Evolutionary conservation across 306 rosid genomes (phyloP).

Genomic region (Lathyrus aphaca): DNA sequence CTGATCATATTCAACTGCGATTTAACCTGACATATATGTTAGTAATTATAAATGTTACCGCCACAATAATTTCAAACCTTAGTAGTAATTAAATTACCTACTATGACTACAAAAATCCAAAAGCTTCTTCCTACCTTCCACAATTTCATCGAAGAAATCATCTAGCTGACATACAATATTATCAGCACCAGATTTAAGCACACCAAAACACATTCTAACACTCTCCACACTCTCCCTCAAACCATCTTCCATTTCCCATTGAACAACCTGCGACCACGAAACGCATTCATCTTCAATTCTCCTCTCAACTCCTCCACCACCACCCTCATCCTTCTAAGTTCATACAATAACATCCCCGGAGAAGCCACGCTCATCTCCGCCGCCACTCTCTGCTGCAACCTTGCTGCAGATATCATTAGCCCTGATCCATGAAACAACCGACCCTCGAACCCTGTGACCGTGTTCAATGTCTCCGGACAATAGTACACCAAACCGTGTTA

Average conservation of each 20-base stretch:
- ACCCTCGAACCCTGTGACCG: slow-evolving; percentile 54
- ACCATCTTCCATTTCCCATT: slow-evolving; percentile 64
- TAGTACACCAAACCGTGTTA: slow-evolving; percentile 72
- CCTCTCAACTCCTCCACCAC: slow-evolving; percentile 82
- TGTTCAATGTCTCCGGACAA: slow-evolving; percentile 68
- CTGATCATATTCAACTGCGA: no score
- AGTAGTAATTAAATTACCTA: background rate
- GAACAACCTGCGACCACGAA: slow-evolving; percentile 40
- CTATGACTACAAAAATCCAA: slow-evolving; percentile 91
- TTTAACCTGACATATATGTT: no score
- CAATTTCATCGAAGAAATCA: slow-evolving; percentile 97
- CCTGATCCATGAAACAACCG: slow-evolving; percentile 68
- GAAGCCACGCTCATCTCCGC: slow-evolving; percentile 62
- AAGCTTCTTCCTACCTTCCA: slow-evolving; percentile 96
- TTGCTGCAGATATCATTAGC: slow-evolving; percentile 72
- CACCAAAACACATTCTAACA: slow-evolving; percentile 69
- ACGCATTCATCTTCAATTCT: slow-evolving; percentile 53
- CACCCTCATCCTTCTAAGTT: slow-evolving; percentile 69
- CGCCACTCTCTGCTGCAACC: slow-evolving; percentile 79
- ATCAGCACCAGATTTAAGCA: slow-evolving; percentile 84
- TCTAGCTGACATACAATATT: slow-evolving; percentile 83
- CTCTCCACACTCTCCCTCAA: slow-evolving; percentile 69
- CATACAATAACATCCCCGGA: slow-evolving; percentile 66
- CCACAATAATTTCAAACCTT: background rate
- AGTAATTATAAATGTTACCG: background rate